These are phyloP conservation scores for Exophiala sideris DNA, from an alignment of 2,329 filamentous ascomycete genomes.

Conservation along the genomic window DNA sequence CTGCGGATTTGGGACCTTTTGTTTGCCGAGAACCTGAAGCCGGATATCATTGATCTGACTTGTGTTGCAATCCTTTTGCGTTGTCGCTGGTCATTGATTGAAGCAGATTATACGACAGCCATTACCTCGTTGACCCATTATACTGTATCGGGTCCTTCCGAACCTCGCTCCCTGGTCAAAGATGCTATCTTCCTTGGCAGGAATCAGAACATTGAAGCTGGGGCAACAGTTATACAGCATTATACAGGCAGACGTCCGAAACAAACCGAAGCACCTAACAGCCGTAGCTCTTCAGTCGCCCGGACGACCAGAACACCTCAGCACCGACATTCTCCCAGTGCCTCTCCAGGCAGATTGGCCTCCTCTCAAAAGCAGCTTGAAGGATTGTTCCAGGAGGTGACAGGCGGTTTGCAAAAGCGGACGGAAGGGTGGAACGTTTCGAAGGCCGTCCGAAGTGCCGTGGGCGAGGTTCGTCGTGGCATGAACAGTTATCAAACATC, in stretches of 20 bases:
- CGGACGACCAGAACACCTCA: slow-evolving; percentile 26
- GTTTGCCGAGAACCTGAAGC: slow-evolving; percentile 76
- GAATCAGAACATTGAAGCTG: slow-evolving; percentile 42
- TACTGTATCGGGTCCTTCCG: slow-evolving; percentile 60
- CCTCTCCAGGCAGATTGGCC: slow-evolving; percentile 36
- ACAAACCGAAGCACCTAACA: slow-evolving; percentile 23
- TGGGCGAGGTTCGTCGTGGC: slow-evolving; percentile 45
- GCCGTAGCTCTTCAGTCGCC: slow-evolving; percentile 19
- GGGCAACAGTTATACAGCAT: slow-evolving; percentile 43
- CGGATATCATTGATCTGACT: slow-evolving; percentile 83
- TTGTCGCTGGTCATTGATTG: slow-evolving; percentile 82
- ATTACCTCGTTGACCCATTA: slow-evolving; percentile 82
- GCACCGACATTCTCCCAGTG: slow-evolving; percentile 33
- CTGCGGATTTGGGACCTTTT: slow-evolving; percentile 86
- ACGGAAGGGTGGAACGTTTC: slow-evolving; percentile 50
- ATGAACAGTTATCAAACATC: slow-evolving; percentile 45
- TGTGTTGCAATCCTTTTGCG: slow-evolving; percentile 91
- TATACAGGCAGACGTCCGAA: slow-evolving; percentile 46
- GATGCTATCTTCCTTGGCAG: slow-evolving; percentile 65
- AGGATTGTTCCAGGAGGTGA: slow-evolving; percentile 47
- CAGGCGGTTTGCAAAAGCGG: slow-evolving; percentile 46
- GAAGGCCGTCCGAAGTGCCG: slow-evolving; percentile 47
- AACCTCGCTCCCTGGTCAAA: slow-evolving; percentile 75
- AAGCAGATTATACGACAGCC: slow-evolving; percentile 82
- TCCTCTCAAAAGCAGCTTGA: slow-evolving; percentile 43